Evolutionary conservation across 176 grass and related monocot species (phyloP), one percentile per base, ranked within the genome.

Genomic region (maize (Zea mays)): DNA sequence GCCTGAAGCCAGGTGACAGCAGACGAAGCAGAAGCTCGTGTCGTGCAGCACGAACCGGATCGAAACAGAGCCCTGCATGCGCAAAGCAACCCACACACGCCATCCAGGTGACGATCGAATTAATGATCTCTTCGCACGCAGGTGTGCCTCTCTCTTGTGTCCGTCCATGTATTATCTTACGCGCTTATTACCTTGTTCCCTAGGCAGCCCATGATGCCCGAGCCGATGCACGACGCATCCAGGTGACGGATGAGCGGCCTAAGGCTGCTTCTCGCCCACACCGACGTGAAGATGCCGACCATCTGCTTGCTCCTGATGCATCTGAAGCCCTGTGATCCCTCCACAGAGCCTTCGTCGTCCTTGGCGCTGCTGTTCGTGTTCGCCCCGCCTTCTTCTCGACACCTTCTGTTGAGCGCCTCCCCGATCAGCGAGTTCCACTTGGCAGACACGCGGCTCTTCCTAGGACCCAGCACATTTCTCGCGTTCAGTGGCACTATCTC

Each of bases 231-330:
- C 36, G 92, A 95, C 39, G 90, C 90, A 72, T 83, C 79, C 8
- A 86, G 78, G 79, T 90, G 75, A 52, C 76, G 79, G 76, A 99
- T 63, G 66, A 83, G 73, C 47, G 80, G 65, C 70, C 72, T 70
- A 65, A 99, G 92, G 76, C 88, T 86, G 56, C 80, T 77, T 64
- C 87, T 92, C 19, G 71, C 84, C 96, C 96, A 99, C 16, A 99
- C 81, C 4, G 87, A 90, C 27, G 72, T 55, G 60, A 92, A 86
- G 74, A 99, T 95, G 56, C 96, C 96, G n/a, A 95, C 92, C 96
- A 99, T 99, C 83, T 99, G 96, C 85, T 99, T 90, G 81, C 87
- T 92, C 67, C 83, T 85, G 65, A 95, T 89, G 83, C 92, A 99
- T 75, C 75, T 92, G 49, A 90, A 95, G 41, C 51, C 19, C 37